Percentiles rank a stretch among this genome's conserved stretches.
Conservation (phyloP, 2,329 filamentous ascomycete species). For the Monosporascus ibericus region DNA sequence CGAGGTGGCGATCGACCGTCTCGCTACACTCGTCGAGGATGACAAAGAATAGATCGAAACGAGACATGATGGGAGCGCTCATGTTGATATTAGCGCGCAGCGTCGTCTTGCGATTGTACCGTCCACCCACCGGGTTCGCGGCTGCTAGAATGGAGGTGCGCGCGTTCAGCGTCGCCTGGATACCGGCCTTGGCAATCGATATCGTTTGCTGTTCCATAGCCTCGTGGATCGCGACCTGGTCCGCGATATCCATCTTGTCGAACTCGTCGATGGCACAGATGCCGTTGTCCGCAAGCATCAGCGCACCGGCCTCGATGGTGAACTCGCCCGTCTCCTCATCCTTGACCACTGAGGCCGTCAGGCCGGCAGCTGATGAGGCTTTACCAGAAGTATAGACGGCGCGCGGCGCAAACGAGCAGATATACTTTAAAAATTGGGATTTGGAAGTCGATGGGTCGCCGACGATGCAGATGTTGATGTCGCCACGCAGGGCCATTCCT, state of each 20-base stretch:
- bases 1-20: constrained; percentile 79
- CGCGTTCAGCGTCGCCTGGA: constrained; percentile 94
- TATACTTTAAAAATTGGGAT: constrained; percentile 96
- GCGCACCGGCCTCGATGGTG: constrained; percentile 94
- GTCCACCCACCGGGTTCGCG: constrained; percentile 89
- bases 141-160: constrained; percentile 92
- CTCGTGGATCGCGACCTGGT: constrained; percentile 98
- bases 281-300: constrained; percentile 95
- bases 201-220: constrained; percentile 99
- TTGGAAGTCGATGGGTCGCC: constrained; percentile 96
- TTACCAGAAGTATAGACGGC: constrained; percentile 98
- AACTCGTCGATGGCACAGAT: constrained; percentile 99
- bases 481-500: constrained; percentile 90
- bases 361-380: constrained; percentile 92
- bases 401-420: constrained; percentile 92
- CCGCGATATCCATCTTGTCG: constrained; percentile 97
- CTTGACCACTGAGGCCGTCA: constrained; percentile 94
- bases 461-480: constrained; percentile 98
- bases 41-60: constrained; percentile 98
- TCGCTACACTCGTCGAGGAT: constrained; percentile 97
- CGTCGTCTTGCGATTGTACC: constrained; percentile 96
- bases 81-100: constrained; percentile 96
- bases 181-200: constrained; percentile 96
- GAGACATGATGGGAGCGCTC: constrained; percentile 97
- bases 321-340: constrained; percentile 98